These are phyloP conservation scores for Talaromyces sp. DNA, from an alignment of 2,329 filamentous ascomycete species.

Conservation along the genomic window DNA sequence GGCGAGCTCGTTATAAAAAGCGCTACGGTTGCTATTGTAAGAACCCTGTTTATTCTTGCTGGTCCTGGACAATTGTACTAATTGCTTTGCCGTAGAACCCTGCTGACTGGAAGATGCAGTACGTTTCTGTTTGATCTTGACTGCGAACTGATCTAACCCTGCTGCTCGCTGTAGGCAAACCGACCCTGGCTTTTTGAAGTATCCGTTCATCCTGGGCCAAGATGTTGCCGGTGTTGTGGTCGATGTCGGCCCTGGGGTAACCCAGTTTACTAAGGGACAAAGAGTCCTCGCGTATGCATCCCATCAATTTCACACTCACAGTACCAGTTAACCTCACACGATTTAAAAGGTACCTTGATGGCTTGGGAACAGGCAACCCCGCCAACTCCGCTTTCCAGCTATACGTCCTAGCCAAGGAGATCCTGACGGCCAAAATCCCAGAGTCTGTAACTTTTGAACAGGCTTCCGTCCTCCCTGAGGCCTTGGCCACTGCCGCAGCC, in stretches of 20 bases:
- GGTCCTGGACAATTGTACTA: neutral
- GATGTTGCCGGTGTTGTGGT: neutral
- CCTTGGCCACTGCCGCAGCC: constrained; percentile 19
- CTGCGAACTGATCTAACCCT: neutral
- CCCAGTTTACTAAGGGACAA: neutral
- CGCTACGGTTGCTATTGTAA: neutral
- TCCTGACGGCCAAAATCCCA: constrained; percentile 17
- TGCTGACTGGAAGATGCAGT: neutral
- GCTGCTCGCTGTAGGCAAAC: neutral
- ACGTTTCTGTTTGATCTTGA: neutral
- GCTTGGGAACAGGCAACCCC: constrained; percentile 8
- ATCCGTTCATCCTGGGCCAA: constrained; percentile 7
- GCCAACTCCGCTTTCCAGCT: constrained; percentile 22
- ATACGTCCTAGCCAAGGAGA: constrained; percentile 16
- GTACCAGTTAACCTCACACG: neutral
- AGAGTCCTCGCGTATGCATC: neutral
- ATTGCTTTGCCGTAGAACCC: neutral
- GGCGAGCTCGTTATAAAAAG: neutral
- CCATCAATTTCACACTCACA: neutral
- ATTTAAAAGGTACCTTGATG: neutral
- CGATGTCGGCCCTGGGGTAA: neutral
- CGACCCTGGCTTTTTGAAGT: neutral
- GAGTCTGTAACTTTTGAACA: constrained; percentile 18
- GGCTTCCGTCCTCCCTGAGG: constrained; percentile 22
- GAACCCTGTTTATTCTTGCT: neutral